Conservation (phyloP, 2,329 filamentous ascomycete species). For the Neopestalotiopsis sp. region DNA sequence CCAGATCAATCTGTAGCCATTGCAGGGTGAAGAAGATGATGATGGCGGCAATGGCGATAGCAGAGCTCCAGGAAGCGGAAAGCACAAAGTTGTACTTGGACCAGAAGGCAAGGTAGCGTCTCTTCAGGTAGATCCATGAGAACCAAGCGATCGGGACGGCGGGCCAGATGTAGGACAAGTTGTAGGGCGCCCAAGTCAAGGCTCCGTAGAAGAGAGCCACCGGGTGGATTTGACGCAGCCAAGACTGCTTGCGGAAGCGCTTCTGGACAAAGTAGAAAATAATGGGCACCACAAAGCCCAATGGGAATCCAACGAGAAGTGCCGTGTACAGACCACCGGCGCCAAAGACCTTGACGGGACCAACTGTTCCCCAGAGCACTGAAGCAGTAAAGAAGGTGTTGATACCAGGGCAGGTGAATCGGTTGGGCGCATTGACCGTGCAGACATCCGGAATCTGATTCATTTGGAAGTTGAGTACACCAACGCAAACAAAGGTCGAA, state of each 20-base stretch:
- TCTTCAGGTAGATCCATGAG: conserved; percentile 26
- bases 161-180: conserved; percentile 54
- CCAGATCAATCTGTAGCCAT: conserved; percentile 27
- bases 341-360: conserved; percentile 44
- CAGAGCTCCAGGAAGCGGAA: conserved; percentile 32
- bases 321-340: conserved; percentile 39
- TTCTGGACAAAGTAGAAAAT: conserved; percentile 37
- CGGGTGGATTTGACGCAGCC: conserved; percentile 34
- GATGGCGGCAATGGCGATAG: conserved; percentile 32
- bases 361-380: conserved; percentile 48
- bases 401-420: conserved; percentile 57
- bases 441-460: conserved; percentile 55
- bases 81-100: conserved; percentile 36
- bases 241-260: conserved; percentile 25
- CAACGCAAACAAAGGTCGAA: conserved; percentile 56
- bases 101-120: conserved; percentile 32
- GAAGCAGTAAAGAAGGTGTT: conserved; percentile 54
- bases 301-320: conserved; percentile 39
- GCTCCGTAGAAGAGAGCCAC: conserved; percentile 34
- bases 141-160: conserved; percentile 51
- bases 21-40: conserved; percentile 35
- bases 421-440: conserved; percentile 51
- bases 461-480: conserved; percentile 45
- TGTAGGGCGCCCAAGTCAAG: conserved; percentile 39
- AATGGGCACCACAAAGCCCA: conserved; percentile 39